A percentile compares a stretch with the other conserved stretches of the same genome.
These are phyloP conservation scores for Amanita fuliginea DNA, from an alignment of 768 basidiomycete species.

Conservation along the genomic window DNA sequence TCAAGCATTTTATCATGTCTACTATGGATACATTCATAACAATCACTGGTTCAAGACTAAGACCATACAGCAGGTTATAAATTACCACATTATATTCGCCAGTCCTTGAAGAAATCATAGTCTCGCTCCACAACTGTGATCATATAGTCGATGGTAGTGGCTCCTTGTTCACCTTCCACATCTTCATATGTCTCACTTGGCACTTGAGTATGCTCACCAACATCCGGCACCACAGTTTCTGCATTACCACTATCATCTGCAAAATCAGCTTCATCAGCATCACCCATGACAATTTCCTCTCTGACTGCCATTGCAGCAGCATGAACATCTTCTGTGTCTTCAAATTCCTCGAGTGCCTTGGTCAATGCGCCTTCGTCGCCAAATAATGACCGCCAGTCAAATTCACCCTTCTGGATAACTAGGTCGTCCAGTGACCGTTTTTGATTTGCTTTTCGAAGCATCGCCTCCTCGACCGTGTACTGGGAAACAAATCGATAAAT, in stretches of 20 bases:
- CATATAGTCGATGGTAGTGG: constrained; percentile 81
- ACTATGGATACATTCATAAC: not conserved
- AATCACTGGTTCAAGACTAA: not conserved
- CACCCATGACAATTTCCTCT: constrained; percentile 62
- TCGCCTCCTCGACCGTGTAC: constrained; percentile 91
- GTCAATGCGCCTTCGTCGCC: constrained; percentile 56
- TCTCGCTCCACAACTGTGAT: constrained; percentile 51
- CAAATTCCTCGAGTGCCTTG: constrained; percentile 71
- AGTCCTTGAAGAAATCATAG: constrained; percentile 62
- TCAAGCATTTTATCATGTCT: too few relatives aligned
- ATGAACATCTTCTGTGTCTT: constrained; percentile 78
- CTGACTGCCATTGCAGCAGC: constrained; percentile 71
- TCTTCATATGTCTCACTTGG: constrained; percentile 22
- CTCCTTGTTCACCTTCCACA: constrained; percentile 42
- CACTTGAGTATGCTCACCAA: constrained; percentile 16
- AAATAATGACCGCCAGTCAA: constrained; percentile 87
- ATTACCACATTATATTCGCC: constrained; percentile 36
- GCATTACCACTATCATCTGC: constrained; percentile 21
- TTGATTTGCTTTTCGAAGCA: constrained; percentile 96
- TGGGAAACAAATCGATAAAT: constrained; percentile 90
- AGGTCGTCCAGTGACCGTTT: constrained; percentile 85
- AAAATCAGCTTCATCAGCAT: constrained; percentile 76
- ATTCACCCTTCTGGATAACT: constrained; percentile 90
- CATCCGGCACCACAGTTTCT: constrained; percentile 9
- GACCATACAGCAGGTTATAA: not conserved